phyloP scores from a whole-genome alignment of 2,329 filamentous ascomycete species.

The Stagonosporopsis cucurbitacearum region DNA sequence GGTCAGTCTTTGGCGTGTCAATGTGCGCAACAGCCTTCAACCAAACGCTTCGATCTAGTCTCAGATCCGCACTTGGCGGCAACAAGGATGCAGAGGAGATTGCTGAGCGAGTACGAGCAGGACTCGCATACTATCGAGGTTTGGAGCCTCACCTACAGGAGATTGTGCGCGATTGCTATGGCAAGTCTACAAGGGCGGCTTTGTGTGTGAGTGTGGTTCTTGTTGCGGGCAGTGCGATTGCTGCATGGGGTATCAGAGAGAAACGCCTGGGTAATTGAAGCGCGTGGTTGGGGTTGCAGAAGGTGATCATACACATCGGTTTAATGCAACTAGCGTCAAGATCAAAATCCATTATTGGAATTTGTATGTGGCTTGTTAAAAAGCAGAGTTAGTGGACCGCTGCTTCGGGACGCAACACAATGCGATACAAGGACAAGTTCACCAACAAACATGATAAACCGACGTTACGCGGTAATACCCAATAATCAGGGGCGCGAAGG shows the following conservation, averaged over 20 bases:
- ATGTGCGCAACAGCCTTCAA: constrained; percentile 75
- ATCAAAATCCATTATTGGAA: background rate
- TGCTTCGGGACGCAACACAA: background rate
- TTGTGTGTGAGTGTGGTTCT: constrained; percentile 59
- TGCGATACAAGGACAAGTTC: background rate
- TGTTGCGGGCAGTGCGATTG: constrained; percentile 57
- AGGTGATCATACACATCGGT: too few species aligned
- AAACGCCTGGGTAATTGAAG: constrained; percentile 43
- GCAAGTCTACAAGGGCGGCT: constrained; percentile 60
- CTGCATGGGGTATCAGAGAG: constrained; percentile 55
- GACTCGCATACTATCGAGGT: constrained; percentile 70
- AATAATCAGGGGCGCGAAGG: background rate
- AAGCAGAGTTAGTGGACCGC: too few species aligned
- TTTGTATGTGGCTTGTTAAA: background rate
- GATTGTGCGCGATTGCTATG: constrained; percentile 72
- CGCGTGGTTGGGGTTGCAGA: background rate
- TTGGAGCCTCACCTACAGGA: constrained; percentile 66
- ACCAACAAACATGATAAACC: background rate
- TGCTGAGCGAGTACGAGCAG: constrained; percentile 72
- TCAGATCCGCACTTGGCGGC: constrained; percentile 61
- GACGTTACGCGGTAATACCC: background rate
- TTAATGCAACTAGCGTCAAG: background rate
- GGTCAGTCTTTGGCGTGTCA: constrained; percentile 70
- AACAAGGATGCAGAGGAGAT: constrained; percentile 69
- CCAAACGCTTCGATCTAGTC: constrained; percentile 65